These are phyloP conservation scores for Patellifolia procumbens DNA, from an alignment of 179 eudicot genomes.

Conservation along the genomic window DNA sequence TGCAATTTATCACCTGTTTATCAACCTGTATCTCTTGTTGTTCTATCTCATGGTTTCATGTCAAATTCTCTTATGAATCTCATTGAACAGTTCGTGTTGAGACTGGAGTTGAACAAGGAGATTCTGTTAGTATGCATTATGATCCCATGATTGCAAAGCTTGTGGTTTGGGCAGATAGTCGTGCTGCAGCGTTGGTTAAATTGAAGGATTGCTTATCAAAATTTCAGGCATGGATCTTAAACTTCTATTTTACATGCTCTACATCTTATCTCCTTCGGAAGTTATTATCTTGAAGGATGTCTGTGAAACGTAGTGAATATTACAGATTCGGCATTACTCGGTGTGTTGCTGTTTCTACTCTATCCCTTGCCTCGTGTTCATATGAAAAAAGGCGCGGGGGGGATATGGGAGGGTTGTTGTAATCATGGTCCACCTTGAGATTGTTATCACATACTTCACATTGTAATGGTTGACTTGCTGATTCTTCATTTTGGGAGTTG, in stretches of 20 bases:
- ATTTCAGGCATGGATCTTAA: constrained; percentile 70
- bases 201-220: constrained; percentile 88
- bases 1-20: background rate
- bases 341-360: background rate
- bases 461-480: background rate
- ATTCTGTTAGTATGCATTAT: constrained; percentile 93
- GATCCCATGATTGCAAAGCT: constrained; percentile 99
- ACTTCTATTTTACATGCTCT: background rate
- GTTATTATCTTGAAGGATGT: background rate
- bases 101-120: constrained; percentile 97
- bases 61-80: constrained; percentile 12
- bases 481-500: too few species aligned
- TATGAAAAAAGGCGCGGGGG: background rate
- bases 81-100: constrained; percentile 86
- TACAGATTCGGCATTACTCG: background rate
- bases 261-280: background rate
- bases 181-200: constrained; percentile 81
- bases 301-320: background rate
- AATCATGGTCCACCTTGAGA: background rate
- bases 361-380: background rate
- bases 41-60: constrained; percentile 12
- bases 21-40: constrained; percentile 19
- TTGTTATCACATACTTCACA: background rate
- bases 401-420: background rate
- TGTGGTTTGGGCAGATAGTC: constrained; percentile 92